Conservation (phyloP, 148 eudicot genomes). For the Vaccinium vitisidaea region DNA sequence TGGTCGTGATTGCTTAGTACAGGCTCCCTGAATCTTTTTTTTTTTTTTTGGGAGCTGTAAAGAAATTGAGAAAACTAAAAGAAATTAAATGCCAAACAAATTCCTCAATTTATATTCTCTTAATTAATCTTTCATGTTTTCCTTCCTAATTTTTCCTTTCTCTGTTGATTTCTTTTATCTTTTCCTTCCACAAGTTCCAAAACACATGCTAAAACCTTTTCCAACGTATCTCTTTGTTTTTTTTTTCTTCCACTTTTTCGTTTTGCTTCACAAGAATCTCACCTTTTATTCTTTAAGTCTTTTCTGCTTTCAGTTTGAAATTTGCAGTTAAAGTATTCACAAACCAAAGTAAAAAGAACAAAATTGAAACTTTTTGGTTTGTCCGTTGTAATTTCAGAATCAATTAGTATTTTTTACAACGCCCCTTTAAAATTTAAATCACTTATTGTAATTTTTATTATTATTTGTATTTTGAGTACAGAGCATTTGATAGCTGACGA, state of each 20-base stretch:
- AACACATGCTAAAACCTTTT: constrained; percentile 12
- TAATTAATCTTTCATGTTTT: background rate
- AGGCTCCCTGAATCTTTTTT: no score
- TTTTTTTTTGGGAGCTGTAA: background rate
- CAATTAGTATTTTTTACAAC: no score
- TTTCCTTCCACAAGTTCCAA: background rate
- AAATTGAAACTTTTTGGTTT: no score
- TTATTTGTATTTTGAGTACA: constrained; percentile 16
- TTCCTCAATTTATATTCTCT: background rate
- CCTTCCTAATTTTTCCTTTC: background rate
- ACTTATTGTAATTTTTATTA: background rate
- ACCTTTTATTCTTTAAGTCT: constrained; percentile 16
- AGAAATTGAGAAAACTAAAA: background rate
- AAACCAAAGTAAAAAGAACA: background rate
- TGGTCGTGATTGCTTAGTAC: no score
- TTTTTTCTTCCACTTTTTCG: constrained; percentile 9
- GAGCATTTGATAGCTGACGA: constrained; percentile 90
- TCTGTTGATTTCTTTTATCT: background rate
- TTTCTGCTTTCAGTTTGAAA: background rate
- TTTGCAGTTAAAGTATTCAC: constrained; percentile 26
- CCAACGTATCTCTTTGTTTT: background rate
- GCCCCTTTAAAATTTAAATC: background rate
- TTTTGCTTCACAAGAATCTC: constrained; percentile 17
- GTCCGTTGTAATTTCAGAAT: no score
- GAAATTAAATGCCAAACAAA: background rate